Evolutionary conservation across 73 alveolate genomes (phyloP).

Genomic region (Urostyla sp.): DNA sequence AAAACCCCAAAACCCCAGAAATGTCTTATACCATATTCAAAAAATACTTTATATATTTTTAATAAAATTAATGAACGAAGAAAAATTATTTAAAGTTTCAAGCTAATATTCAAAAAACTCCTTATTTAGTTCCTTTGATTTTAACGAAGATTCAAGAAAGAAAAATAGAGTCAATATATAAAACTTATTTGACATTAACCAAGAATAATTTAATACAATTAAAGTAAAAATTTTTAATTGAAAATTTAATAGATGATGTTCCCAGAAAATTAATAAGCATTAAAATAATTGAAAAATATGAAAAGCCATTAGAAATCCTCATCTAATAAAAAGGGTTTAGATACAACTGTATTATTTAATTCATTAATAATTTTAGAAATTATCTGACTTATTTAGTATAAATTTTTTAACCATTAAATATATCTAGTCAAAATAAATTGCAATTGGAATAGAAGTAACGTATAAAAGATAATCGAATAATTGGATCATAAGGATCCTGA

Average conservation of each 20-base stretch:
- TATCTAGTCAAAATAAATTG: neutral
- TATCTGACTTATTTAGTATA: neutral
- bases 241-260: constrained; percentile 19
- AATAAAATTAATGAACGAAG: too few relatives aligned
- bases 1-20: too few relatives aligned
- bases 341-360: neutral
- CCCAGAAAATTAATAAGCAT: constrained; percentile 22
- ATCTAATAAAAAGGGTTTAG: constrained; percentile 18
- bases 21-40: too few relatives aligned
- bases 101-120: neutral
- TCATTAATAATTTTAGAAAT: neutral
- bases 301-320: neutral
- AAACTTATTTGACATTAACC: constrained; percentile 21
- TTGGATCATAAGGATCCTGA: constrained; percentile 36
- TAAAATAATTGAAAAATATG: neutral
- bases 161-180: too few relatives aligned
- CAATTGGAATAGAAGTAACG: constrained; percentile 1
- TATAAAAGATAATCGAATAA: constrained; percentile 4
- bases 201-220: neutral
- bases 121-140: too few relatives aligned
- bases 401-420: neutral
- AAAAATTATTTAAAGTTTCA: too few relatives aligned
- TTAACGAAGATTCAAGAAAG: too few relatives aligned
- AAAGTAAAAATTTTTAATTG: neutral
- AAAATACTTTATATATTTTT: too few relatives aligned